A percentile compares a stretch with the other conserved stretches of the same genome.
Evolutionary conservation across 208 protist genomes (phyloP).

Genomic region (Zelonia costaricensis): DNA sequence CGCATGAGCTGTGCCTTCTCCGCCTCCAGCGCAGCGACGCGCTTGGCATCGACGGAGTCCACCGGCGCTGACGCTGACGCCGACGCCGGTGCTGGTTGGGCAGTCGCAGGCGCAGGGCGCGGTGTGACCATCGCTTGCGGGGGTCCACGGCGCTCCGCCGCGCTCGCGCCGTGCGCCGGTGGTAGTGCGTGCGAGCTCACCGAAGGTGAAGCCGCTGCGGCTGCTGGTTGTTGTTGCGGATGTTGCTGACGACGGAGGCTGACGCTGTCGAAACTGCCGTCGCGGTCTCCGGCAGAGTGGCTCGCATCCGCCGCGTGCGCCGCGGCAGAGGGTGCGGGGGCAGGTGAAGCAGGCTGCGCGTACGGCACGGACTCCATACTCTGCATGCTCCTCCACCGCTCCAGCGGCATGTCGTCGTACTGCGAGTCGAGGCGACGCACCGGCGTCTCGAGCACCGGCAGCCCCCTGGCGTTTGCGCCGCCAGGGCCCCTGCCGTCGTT

Average conservation of each 20-base stretch:
- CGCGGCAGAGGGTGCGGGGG: too few relatives aligned
- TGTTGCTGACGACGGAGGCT: too few relatives aligned
- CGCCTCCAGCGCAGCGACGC: slow-evolving; percentile 18
- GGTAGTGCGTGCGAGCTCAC: not conserved
- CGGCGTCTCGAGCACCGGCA: slow-evolving; percentile 1
- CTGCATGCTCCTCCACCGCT: not conserved
- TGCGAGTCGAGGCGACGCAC: slow-evolving; percentile 1
- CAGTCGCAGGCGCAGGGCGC: not conserved
- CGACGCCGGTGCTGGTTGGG: not conserved
- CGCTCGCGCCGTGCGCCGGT: not conserved
- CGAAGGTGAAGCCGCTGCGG: not conserved
- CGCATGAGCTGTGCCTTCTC: slow-evolving; percentile 34
- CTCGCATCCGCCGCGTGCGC: too few relatives aligned
- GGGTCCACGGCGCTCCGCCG: slow-evolving; percentile 9
- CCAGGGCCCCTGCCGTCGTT: not conserved
- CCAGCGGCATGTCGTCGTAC: slow-evolving; percentile 7
- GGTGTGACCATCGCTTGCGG: slow-evolving; percentile 1
- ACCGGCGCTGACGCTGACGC: not conserved
- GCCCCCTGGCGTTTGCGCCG: not conserved
- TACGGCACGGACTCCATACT: too few relatives aligned
- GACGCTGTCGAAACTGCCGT: too few relatives aligned
- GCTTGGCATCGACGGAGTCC: slow-evolving; percentile 15
- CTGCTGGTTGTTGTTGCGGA: too few relatives aligned
- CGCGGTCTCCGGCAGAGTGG: too few relatives aligned
- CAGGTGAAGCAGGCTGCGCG: too few relatives aligned